Evolutionary conservation across 1,284 basidiomycete species (phyloP), one percentile per base, ranked within the genome.

Genomic region (Inonotus hispidus): DNA sequence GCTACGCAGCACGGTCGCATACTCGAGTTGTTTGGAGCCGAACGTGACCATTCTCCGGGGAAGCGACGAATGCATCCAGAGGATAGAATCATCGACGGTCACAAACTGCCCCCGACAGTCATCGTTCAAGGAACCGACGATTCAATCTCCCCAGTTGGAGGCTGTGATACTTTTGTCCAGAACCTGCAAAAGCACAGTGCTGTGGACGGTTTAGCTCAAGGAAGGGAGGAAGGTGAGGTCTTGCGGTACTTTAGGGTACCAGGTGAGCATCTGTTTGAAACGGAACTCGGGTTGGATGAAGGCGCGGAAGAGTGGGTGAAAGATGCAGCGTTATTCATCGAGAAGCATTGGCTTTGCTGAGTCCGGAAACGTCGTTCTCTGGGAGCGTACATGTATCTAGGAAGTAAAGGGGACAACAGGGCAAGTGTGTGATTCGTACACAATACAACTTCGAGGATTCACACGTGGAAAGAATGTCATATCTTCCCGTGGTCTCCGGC

Each of bases 401-500:
- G 11, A 43, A n/a, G n/a, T n/a, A 39, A 39, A 7, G 2, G 41
- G n/a, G 41, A 43, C 13, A 43, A 43, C 16, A n/a, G 0, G 19
- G 41, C 41, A 21, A 21, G 8, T 32, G 32, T 32, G 32, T 3
- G 32, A 32, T 4, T 4, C 8, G 32, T 32, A 8, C 32, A 32
- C 3, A 32, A 8, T 32, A 32, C 32, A 32, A n/a, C 11, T 43
- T 43, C 46, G 46, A 47, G 46, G 23, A 19, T 10, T 49, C 46
- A 25, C 25, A 23, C 21, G 25, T 49, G 46, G 3, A 16, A 49
- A 14, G 21, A 19, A 58, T 7, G 11, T 61, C 54, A 61, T 25
- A 61, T 56, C 46, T 49, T 50, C 23, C 53, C 90, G 68, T 88
- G 86, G 25, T 79, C 81, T 1, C 87, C 84, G 46, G 80, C 73